Conservation (phyloP, 148 eudicot genomes). For the Silene conica region DNA sequence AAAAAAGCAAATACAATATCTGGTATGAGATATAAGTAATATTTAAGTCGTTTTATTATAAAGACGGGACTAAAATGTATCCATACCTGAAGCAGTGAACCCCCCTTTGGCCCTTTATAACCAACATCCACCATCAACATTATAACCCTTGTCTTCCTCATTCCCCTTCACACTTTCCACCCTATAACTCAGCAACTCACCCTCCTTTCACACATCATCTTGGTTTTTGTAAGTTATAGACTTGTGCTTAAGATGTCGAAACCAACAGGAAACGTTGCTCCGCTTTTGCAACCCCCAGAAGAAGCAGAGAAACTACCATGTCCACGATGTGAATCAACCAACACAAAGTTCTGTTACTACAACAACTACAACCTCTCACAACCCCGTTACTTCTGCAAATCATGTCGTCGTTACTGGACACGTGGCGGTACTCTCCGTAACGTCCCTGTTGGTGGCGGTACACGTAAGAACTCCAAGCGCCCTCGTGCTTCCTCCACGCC, state of each 20-base stretch:
- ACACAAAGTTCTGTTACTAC: background rate
- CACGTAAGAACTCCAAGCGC: background rate
- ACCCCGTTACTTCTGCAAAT: background rate
- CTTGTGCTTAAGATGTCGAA: background rate
- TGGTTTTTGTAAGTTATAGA: too few relatives aligned
- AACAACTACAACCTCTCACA: background rate
- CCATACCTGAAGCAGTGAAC: too few relatives aligned
- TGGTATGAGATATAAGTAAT: too few relatives aligned
- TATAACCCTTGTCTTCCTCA: background rate
- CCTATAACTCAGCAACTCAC: background rate
- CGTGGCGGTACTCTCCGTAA: constrained; percentile 4
- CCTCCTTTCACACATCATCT: too few relatives aligned
- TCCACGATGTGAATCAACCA: background rate
- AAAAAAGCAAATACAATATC: too few relatives aligned
- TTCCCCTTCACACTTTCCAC: constrained; percentile 1
- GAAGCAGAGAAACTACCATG: background rate
- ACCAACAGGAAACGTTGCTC: background rate
- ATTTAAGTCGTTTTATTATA: too few relatives aligned
- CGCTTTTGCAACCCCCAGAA: background rate
- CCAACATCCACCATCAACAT: background rate
- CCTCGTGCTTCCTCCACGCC: background rate
- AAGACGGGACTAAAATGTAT: too few relatives aligned
- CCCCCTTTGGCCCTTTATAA: background rate
- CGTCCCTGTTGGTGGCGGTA: background rate
- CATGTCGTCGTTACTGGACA: constrained; percentile 6